Conservation (phyloP, 202 grass and related monocot species). For the Alloteropsis angusta region DNA sequence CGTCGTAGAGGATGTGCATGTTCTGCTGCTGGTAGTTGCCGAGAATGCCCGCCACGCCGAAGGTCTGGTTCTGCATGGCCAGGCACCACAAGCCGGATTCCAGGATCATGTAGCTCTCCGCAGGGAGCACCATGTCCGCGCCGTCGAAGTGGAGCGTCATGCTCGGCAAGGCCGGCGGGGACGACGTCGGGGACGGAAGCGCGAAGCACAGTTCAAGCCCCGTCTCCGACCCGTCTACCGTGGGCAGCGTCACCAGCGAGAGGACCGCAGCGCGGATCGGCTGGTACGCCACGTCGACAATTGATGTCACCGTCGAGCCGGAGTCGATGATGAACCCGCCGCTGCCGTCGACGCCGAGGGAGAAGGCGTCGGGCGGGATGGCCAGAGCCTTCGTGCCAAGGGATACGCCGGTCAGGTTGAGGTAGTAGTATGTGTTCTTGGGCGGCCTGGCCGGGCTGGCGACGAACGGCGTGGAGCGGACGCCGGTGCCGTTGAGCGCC, state of each 20-base stretch:
- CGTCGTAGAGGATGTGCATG: slow-evolving; percentile 52
- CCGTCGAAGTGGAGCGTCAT: slow-evolving; percentile 50
- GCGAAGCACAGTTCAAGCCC: slow-evolving; percentile 47
- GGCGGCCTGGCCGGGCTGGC: slow-evolving; percentile 19
- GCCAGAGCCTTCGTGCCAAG: slow-evolving; percentile 27
- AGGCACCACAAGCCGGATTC: slow-evolving; percentile 34
- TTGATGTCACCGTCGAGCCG: slow-evolving; percentile 32
- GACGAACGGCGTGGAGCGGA: slow-evolving; percentile 45
- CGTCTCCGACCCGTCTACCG: not conserved
- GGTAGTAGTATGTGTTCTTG: slow-evolving; percentile 35
- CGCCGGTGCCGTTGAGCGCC: slow-evolving; percentile 9
- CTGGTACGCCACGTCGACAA: slow-evolving; percentile 28
- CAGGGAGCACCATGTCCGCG: slow-evolving; percentile 44
- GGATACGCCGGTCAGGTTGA: slow-evolving; percentile 45
- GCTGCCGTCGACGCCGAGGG: slow-evolving; percentile 16
- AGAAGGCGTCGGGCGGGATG: slow-evolving; percentile 27
- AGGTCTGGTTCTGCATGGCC: slow-evolving; percentile 12
- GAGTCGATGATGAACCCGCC: slow-evolving; percentile 67
- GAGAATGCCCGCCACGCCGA: not conserved
- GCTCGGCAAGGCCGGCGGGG: slow-evolving; percentile 28
- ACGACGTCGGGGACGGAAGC: not conserved
- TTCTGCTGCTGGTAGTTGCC: slow-evolving; percentile 64
- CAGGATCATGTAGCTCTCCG: slow-evolving; percentile 39
- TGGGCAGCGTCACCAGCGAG: slow-evolving; percentile 4
- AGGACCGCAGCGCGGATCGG: slow-evolving; percentile 10